Percentiles rank a stretch among this genome's conserved stretches.
These are phyloP conservation scores for Eragrostis tef DNA, from an alignment of 202 grass and related monocot genomes.

Conservation along the genomic window DNA sequence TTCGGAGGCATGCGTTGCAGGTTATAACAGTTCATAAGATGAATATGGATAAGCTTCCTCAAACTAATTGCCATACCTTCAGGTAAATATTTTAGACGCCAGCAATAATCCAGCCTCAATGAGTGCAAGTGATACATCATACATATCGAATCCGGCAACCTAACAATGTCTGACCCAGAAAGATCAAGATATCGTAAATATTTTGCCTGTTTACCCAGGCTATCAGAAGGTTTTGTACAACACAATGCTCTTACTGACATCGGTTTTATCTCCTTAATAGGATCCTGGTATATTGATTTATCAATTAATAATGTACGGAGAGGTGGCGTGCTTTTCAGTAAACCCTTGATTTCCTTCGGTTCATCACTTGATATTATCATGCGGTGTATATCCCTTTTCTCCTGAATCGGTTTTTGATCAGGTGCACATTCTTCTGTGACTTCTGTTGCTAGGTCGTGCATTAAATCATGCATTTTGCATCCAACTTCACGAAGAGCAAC, in stretches of 20 bases:
- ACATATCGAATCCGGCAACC: conserved; percentile 33
- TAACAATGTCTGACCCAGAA: neutral
- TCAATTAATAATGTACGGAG: conserved; percentile 9
- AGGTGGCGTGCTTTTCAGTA: neutral
- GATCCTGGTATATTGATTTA: fast-evolving
- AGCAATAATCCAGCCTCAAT: neutral
- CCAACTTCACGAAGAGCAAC: too few species aligned
- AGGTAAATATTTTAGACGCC: neutral
- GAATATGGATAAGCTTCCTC: conserved; percentile 45
- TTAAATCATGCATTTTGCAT: conserved; percentile 34
- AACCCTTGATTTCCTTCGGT: neutral
- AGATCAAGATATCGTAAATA: conserved; percentile 55
- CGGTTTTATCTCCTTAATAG: neutral
- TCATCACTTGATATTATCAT: too few species aligned
- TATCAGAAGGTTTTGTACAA: neutral
- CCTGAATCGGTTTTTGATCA: too few species aligned
- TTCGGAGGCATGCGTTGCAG: conserved; percentile 41
- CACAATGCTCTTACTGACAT: neutral
- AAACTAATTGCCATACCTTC: conserved; percentile 1
- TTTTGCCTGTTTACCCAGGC: too few species aligned
- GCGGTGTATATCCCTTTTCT: neutral
- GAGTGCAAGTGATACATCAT: conserved; percentile 38
- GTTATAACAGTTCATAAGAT: neutral
- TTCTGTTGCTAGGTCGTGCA: conserved; percentile 51
- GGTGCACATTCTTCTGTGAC: conserved; percentile 19